Evolutionary conservation across 305 asterid species (phyloP), one percentile per base, ranked within the genome.

Genomic region (Fraxinus paxiana): DNA sequence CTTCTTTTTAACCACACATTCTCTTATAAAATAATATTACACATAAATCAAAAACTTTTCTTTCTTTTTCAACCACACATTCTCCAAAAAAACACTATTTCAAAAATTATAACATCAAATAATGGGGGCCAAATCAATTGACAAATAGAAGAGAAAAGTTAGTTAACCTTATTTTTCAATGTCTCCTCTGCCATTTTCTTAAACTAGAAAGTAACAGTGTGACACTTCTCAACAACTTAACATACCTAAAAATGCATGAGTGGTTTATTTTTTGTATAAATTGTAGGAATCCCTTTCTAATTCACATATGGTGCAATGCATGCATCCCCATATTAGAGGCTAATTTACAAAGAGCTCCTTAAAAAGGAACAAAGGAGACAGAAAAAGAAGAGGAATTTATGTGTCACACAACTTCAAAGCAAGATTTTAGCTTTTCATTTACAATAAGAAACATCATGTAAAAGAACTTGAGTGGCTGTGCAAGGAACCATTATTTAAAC

Each of bases 371-470:
- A 41, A 74, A 65, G 17, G 35, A 26, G 18, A 65, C 73, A 65
- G 30, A 59, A 65, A 9, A 26, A 10, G 18, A 65, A 12, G 41
- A 12, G 18, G 20, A 30, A 67, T 28, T 69, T 69, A 30, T 30
- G 74, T 31, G 22, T 8, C 33, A 30, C 22, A 30, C 20, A 6
- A 28, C 41, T 13, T 30, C 41, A 28, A 30, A 69, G 37, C 20
- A 61, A 65, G 81, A 78, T 20, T 63, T 69, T 22, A 38, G 41
- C 10, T 35, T 77, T 69, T 75, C n/a, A 65, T 24, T 61, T 34
- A 59, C 20, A 26, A 63, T 8, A 75, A 5, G 65, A 46, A 46
- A 20, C 38, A 26, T 24, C 38, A 46, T 2, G 24, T 15, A 26
- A 46, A 24, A 69, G 41, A 69, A 69, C 20, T 12, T 69, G 10